Base-by-base conservation (phyloP, 1,284 basidiomycete species). In the Phenoliferia sp. region DNA sequence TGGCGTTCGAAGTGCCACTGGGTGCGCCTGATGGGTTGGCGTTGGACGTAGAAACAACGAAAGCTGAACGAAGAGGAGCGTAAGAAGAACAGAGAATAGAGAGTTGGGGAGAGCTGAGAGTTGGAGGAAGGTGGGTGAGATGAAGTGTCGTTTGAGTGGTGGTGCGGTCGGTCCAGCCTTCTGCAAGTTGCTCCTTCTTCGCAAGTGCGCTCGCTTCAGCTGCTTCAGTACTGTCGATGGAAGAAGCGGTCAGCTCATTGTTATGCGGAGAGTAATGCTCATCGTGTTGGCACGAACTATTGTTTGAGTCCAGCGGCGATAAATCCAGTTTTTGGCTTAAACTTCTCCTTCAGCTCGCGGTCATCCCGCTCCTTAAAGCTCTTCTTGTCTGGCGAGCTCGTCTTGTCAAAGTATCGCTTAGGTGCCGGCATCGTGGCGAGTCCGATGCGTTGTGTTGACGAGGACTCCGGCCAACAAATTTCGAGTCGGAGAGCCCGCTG, bases 61-160 rank as follows among this genome's bases (percentile, higher is more conserved):
- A 99, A 0, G 94, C 95, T 44, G 90, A 89, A 58, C 93, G 86
- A 28, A 99, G 88, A 16, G 95, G 96, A 2, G 94, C 96, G 70
- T 97, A 86, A 78, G 94, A 92, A 19, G 94, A 97, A 82, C 98
- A 97, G 60, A 94, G 85, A 0, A 93, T 94, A 76, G 91, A 85
- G 44, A 99, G 82, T 80, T 97, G 93, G 65, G 88, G 89, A 3
- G 90, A 90, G 7, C 94, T 98, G 57, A 90, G 92, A 32, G 87
- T 87, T 77, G 92, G 94, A 1, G 94, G 92, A 26, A 97, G 80
- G 32, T 80, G 79, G 9, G 82, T 82, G 44, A 80, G 74, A 66
- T 80, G 80, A 33, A 81, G 75, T 17, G 80, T 81, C 7, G 79
- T 73, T 33, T 71, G 72, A 26, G 64, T 65, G 48, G 15, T 68